These are phyloP conservation scores for Metschnikowia borealis DNA, from an alignment of 805 yeast genomes.

Conservation along the genomic window DNA sequence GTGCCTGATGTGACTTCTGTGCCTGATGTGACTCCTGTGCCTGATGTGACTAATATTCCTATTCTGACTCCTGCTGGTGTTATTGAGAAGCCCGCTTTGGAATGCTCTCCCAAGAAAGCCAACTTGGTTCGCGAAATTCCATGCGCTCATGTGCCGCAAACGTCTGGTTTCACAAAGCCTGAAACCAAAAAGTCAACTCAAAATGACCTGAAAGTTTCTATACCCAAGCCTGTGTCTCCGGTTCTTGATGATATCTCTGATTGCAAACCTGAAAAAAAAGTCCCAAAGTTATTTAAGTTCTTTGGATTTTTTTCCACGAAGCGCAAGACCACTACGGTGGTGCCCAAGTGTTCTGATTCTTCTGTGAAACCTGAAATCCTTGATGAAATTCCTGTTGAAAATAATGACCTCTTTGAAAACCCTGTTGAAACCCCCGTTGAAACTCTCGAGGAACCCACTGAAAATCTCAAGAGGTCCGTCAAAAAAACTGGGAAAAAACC, in stretches of 20 bases:
- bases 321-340: not conserved
- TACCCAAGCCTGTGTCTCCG: not conserved
- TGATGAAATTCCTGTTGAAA: not conserved
- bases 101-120: not conserved
- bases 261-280: not conserved
- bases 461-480: not conserved
- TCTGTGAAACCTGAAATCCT: not conserved
- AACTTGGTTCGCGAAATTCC: not conserved
- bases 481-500: not conserved
- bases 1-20: too few species aligned
- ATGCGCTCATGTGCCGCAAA: not conserved
- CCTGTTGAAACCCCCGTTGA: not conserved
- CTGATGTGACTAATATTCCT: too few species aligned
- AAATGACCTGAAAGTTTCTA: too few species aligned
- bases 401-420: not conserved
- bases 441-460: not conserved
- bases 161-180: not conserved
- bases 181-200: not conserved
- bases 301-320: not conserved
- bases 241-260: not conserved
- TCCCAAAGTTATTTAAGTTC: not conserved
- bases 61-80: too few species aligned
- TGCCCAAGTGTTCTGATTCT: not conserved
- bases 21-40: too few species aligned
- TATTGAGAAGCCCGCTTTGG: too few species aligned